Base-by-base conservation (phyloP, 2,329 filamentous ascomycete species). In the Chaetomium globosum region DNA sequence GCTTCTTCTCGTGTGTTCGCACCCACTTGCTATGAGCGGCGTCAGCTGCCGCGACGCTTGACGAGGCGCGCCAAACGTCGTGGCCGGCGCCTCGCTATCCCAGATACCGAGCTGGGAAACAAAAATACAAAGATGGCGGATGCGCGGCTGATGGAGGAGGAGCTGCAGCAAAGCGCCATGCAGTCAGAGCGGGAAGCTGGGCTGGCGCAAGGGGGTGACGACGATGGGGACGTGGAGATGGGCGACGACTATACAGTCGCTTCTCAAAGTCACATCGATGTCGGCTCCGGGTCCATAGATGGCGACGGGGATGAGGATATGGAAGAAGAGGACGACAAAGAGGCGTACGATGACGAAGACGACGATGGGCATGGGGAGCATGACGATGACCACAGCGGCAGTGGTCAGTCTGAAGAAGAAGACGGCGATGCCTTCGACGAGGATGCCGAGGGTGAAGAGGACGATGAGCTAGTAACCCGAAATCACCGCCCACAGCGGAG, bases 111-210 rank as follows among this genome's bases (percentile, higher is more conserved):
- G 36, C 28, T 65, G 56, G 63, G 62, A 36, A 63, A 54, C 55
- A 67, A 54, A 55, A 64, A 46, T 36, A 65, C 52, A 36, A 68
- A 60, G 23, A 85, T 85, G 81, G 75, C 80, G 60, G 84, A 80
- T 71, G 79, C 81, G 63, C 83, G 84, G 71, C 77, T 81, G 58
- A 85, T 84, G 77, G 81, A 86, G 73, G 83, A 87, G 65, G 82
- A 86, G 74, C 78, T 85, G 64, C 84, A 85, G 71, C 82, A 84
- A 71, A 85, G 83, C 73, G 81, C 80, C 52, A 77, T 83, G 69
- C 77, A 81, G 63, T 83, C 82, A 6, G 82, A 83, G 64, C 81
- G 80, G 30, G 76, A 79, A 54, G 75, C 74, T 57, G 77, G 77
- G 31, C 73, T 74, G 63, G 79, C 73, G 63, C 79, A 78, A 57